These are phyloP conservation scores for Nigrospora osmanthi DNA, from an alignment of 2,329 filamentous ascomycete genomes.

Conservation along the genomic window DNA sequence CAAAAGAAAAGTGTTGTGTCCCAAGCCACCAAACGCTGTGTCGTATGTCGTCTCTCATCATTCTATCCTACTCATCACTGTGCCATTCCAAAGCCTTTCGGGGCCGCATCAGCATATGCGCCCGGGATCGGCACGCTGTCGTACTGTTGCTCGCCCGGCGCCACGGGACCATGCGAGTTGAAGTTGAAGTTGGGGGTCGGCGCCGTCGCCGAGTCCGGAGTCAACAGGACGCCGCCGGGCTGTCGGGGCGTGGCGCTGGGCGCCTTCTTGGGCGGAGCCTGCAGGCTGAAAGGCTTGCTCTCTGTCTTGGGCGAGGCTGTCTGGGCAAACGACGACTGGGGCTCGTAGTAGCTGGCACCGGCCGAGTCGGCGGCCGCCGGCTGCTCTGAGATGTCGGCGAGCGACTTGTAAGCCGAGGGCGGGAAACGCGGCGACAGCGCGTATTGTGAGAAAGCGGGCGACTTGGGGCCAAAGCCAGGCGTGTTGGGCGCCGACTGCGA, in stretches of 20 bases:
- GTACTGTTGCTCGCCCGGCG: slow-evolving; percentile 77
- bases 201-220: slow-evolving; percentile 33
- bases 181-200: slow-evolving; percentile 29
- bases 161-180: slow-evolving; percentile 59
- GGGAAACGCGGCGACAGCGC: slow-evolving; percentile 56
- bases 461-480: slow-evolving; percentile 73
- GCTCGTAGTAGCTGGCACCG: slow-evolving; percentile 48
- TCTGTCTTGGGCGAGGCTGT: slow-evolving; percentile 17
- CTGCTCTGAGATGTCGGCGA: slow-evolving; percentile 33
- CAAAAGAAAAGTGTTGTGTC: slow-evolving; percentile 5
- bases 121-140: slow-evolving; percentile 83
- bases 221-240: slow-evolving; percentile 51
- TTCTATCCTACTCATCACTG: slow-evolving; percentile 9
- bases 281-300: slow-evolving; percentile 69
- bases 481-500: slow-evolving; percentile 91
- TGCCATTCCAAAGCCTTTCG: slow-evolving; percentile 27
- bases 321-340: slow-evolving; percentile 53
- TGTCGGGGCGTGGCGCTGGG: slow-evolving; percentile 70
- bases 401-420: slow-evolving; percentile 45
- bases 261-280: slow-evolving; percentile 73
- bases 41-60: neutral
- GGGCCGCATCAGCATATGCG: slow-evolving; percentile 53
- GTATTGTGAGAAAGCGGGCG: slow-evolving; percentile 45
- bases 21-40: no score
- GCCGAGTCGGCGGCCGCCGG: slow-evolving; percentile 41